A percentile compares a stretch with the other conserved stretches of the same genome.
Conservation (phyloP, 345 rosid species). For the Hypericum androsaemum region DNA sequence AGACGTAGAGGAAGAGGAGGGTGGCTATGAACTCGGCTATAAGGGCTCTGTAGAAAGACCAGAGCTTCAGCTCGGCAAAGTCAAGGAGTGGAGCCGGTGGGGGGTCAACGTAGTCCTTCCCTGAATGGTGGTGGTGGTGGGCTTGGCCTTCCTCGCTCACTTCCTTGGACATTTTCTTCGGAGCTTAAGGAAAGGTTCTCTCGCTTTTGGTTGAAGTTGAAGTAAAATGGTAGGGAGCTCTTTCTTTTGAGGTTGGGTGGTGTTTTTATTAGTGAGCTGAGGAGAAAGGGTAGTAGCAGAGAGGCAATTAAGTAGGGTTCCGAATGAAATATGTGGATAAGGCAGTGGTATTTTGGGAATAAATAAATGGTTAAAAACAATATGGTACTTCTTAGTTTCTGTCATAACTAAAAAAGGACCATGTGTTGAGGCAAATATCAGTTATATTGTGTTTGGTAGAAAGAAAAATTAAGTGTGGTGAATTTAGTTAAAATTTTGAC, state of each 20-base stretch:
- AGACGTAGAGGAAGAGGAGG: slow-evolving; percentile 78
- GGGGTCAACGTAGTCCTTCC: slow-evolving; percentile 89
- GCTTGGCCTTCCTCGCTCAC: slow-evolving; percentile 63
- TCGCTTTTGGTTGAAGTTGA: too few species aligned
- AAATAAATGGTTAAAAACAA: background rate
- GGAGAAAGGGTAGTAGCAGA: slow-evolving; percentile 12
- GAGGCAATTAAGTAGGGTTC: background rate
- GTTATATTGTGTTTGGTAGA: too few species aligned
- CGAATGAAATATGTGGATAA: slow-evolving; percentile 17
- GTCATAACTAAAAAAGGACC: too few species aligned
- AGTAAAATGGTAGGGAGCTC: background rate
- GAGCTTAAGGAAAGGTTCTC: too few species aligned
- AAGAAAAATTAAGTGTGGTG: too few species aligned
- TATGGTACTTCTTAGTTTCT: too few species aligned
- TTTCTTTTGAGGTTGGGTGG: background rate
- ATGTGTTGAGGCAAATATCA: too few species aligned
- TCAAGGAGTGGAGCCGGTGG: slow-evolving; percentile 83
- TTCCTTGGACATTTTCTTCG: slow-evolving; percentile 55
- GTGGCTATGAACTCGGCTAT: slow-evolving; percentile 95
- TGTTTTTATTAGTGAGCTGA: slow-evolving; percentile 1
- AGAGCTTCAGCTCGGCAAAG: slow-evolving; percentile 52
- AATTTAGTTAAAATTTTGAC: too few species aligned
- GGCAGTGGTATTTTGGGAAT: slow-evolving; percentile 40
- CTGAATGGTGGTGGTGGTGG: slow-evolving; percentile 18
- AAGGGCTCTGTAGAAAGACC: slow-evolving; percentile 92